Percentiles rank a stretch among this genome's conserved stretches.
Evolutionary conservation across 495 filamentous ascomycete species (phyloP).

Genomic region (Penicillium silybi): DNA sequence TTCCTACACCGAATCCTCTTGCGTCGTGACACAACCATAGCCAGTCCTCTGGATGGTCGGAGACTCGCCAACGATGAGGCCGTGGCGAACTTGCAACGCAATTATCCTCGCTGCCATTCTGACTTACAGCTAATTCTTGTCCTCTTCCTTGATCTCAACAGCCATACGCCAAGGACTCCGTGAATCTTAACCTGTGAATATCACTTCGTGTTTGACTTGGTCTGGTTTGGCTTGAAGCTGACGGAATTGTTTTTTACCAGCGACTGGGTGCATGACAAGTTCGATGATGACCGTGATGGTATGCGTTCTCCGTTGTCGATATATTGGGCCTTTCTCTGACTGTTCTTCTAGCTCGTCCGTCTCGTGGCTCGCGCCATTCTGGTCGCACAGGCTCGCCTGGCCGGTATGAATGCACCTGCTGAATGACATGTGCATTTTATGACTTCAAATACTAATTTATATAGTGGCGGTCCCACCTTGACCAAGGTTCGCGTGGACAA

Average conservation of each 20-base stretch:
- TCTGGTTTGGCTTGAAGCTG: slow-evolving; percentile 9
- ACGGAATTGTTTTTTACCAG: slow-evolving; percentile 37
- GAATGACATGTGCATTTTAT: slow-evolving; percentile 5
- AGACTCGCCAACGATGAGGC: slow-evolving; percentile 30
- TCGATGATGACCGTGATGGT: slow-evolving; percentile 60
- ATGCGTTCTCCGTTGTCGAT: slow-evolving; percentile 19
- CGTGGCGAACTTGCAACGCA: slow-evolving; percentile 35
- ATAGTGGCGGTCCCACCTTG: slow-evolving; percentile 42
- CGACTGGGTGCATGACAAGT: slow-evolving; percentile 91
- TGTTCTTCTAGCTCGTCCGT: slow-evolving; percentile 33
- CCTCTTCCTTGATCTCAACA: slow-evolving; percentile 46
- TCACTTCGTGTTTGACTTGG: neutral
- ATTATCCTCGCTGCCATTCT: slow-evolving; percentile 42
- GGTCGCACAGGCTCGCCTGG: slow-evolving; percentile 47
- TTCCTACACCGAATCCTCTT: slow-evolving; percentile 36
- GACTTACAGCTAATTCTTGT: slow-evolving; percentile 54
- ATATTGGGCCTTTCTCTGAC: slow-evolving; percentile 27
- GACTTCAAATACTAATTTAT: slow-evolving; percentile 10
- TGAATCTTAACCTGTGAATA: slow-evolving; percentile 53
- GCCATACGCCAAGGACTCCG: slow-evolving; percentile 52
- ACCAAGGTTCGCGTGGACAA: slow-evolving; percentile 84
- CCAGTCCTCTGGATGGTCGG: slow-evolving; percentile 27
- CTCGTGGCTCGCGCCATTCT: slow-evolving; percentile 37
- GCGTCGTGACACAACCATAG: slow-evolving; percentile 39
- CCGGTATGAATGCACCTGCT: slow-evolving; percentile 37